phyloP scores from a whole-genome alignment of 1,284 basidiomycete genomes.

The Trametes pubescens region DNA sequence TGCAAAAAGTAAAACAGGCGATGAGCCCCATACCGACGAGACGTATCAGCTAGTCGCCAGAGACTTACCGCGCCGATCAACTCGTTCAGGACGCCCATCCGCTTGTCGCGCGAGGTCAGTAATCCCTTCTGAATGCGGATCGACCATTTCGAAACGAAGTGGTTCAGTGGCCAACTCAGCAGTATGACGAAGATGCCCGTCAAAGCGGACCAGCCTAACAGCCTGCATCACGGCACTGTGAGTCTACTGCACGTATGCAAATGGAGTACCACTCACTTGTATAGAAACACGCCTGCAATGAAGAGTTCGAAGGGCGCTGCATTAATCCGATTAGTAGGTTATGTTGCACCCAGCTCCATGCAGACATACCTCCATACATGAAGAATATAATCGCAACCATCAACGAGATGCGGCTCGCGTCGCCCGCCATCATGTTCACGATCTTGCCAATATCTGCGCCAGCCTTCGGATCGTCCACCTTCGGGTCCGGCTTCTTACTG shows the following conservation, averaged over 20 bases:
- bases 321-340: not conserved
- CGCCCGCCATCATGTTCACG: constrained; percentile 80
- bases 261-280: constrained; percentile 60
- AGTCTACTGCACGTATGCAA: constrained; percentile 9
- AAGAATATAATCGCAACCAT: constrained; percentile 63
- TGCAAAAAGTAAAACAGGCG: constrained; percentile 35
- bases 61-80: constrained; percentile 70
- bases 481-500: constrained; percentile 42
- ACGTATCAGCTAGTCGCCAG: not conserved
- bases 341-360: no score
- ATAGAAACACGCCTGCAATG: constrained; percentile 80
- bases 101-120: constrained; percentile 79
- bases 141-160: constrained; percentile 65
- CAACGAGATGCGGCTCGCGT: constrained; percentile 65
- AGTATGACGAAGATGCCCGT: constrained; percentile 83
- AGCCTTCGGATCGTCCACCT: constrained; percentile 66
- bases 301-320: constrained; percentile 83
- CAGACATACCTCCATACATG: constrained; percentile 65
- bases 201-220: constrained; percentile 87
- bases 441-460: constrained; percentile 82
- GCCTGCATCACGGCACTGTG: constrained; percentile 48
- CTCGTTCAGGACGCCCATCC: constrained; percentile 89
- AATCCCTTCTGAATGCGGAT: constrained; percentile 79
- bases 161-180: constrained; percentile 80
- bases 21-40: not conserved